A percentile compares a stretch with the other conserved stretches of the same genome.
These are phyloP conservation scores for Hymenoscyphus salicellus DNA, from an alignment of 2,329 filamentous ascomycete genomes.

Conservation along the genomic window DNA sequence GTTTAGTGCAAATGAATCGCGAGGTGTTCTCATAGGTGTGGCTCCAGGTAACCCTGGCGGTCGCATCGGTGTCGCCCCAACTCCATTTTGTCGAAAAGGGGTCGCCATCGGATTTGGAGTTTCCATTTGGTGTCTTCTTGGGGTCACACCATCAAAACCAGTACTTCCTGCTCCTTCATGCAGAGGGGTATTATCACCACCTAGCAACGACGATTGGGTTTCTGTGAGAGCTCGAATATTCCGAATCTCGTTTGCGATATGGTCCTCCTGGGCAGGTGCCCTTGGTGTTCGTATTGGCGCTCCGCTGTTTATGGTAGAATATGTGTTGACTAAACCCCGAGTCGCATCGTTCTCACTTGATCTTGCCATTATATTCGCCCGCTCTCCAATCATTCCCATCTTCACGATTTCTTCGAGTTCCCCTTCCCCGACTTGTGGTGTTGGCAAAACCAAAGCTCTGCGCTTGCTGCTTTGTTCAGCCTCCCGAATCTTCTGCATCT, in stretches of 20 bases:
- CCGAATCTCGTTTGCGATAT: conserved; percentile 92
- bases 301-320: conserved; percentile 73
- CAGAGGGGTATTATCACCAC: conserved; percentile 89
- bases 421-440: conserved; percentile 86
- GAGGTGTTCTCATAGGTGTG: conserved; percentile 82
- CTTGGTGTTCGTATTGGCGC: conserved; percentile 90
- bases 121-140: conserved; percentile 74
- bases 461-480: conserved; percentile 96
- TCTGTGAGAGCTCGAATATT: conserved; percentile 91
- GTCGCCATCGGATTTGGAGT: conserved; percentile 96
- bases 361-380: conserved; percentile 71
- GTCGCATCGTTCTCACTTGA: conserved; percentile 82
- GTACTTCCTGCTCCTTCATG: conserved; percentile 79
- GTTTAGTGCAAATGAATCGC: conserved; percentile 85
- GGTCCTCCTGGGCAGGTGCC: conserved; percentile 88
- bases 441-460: conserved; percentile 74
- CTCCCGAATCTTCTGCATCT: conserved; percentile 91
- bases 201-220: conserved; percentile 88
- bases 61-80: conserved; percentile 63
- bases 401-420: conserved; percentile 98
- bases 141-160: conserved; percentile 81
- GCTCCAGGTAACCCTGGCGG: conserved; percentile 64
- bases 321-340: conserved; percentile 81
- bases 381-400: conserved; percentile 92
- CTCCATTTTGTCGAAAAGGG: conserved; percentile 68